These are phyloP conservation scores for Zostera marina DNA, from an alignment of 116 monocot genomes.

Conservation along the genomic window DNA sequence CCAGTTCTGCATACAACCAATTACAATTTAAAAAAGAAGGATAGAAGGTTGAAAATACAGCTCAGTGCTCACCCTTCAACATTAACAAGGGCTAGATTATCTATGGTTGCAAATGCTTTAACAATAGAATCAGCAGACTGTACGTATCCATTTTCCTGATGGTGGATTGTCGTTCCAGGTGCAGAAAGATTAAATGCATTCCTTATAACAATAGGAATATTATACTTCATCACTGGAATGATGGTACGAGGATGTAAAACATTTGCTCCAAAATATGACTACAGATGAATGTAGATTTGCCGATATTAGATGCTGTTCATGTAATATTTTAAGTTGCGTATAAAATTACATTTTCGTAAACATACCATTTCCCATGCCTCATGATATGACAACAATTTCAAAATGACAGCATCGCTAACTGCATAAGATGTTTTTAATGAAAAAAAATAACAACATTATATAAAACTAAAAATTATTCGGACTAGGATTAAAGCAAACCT, in stretches of 20 bases:
- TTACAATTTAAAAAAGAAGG: neutral
- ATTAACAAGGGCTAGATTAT: conserved; percentile 88
- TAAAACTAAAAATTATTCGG: neutral
- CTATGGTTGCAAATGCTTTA: conserved; percentile 92
- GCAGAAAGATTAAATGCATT: conserved; percentile 83
- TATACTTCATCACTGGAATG: conserved; percentile 82
- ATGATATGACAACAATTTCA: conserved; percentile 82
- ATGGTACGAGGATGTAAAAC: conserved; percentile 97
- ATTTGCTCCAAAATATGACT: conserved; percentile 99
- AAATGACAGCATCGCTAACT: conserved; percentile 94
- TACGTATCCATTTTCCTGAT: conserved; percentile 42
- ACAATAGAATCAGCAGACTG: conserved; percentile 37
- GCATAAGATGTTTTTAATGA: conserved; percentile 11
- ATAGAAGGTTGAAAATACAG: neutral
- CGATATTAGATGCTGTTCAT: neutral
- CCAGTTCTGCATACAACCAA: conserved; percentile 45
- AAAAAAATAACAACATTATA: too few relatives aligned
- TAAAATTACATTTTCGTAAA: conserved; percentile 1
- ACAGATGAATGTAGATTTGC: conserved; percentile 9
- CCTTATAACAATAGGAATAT: conserved; percentile 82
- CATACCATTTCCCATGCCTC: conserved; percentile 99
- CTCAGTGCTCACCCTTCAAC: conserved; percentile 64
- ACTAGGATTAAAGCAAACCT: conserved; percentile 24
- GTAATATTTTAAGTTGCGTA: neutral
- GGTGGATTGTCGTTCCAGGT: conserved; percentile 79